These are phyloP conservation scores for Fusarium solani-melongenae DNA, from an alignment of 2,329 filamentous ascomycete species.

Conservation along the genomic window DNA sequence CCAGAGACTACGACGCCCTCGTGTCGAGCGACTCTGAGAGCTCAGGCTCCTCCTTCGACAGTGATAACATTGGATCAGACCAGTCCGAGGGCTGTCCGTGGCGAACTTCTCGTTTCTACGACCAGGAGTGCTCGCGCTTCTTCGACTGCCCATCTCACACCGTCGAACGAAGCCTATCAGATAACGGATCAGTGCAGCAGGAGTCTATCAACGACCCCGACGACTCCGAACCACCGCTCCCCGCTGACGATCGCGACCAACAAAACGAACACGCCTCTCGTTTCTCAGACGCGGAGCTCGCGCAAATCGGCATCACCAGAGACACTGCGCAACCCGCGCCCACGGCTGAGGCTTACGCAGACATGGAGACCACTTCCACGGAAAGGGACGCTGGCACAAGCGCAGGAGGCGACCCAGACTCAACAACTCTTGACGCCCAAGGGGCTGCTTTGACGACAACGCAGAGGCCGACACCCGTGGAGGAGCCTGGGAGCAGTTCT, in stretches of 20 bases:
- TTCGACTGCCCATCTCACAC: slow-evolving; percentile 62
- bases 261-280: slow-evolving; percentile 9
- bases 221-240: slow-evolving; percentile 8
- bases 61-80: slow-evolving; percentile 39
- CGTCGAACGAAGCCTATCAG: slow-evolving; percentile 52
- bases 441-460: slow-evolving; percentile 2
- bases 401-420: not conserved
- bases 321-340: not conserved
- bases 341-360: not conserved
- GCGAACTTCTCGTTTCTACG: slow-evolving; percentile 51
- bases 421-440: slow-evolving; percentile 6
- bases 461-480: not conserved
- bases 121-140: slow-evolving; percentile 59
- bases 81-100: slow-evolving; percentile 49
- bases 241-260: slow-evolving; percentile 13
- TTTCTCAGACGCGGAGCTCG: slow-evolving; percentile 31
- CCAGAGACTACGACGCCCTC: slow-evolving; percentile 23
- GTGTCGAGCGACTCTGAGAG: slow-evolving; percentile 35
- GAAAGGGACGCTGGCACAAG: not conserved
- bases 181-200: slow-evolving; percentile 38
- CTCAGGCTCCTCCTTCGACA: slow-evolving; percentile 57
- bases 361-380: slow-evolving; percentile 9
- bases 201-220: slow-evolving; percentile 25
- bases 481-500: not conserved
- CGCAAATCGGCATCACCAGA: slow-evolving; percentile 7